Base-by-base conservation (phyloP, 257 asterid species). In the Echites panduratus region DNA sequence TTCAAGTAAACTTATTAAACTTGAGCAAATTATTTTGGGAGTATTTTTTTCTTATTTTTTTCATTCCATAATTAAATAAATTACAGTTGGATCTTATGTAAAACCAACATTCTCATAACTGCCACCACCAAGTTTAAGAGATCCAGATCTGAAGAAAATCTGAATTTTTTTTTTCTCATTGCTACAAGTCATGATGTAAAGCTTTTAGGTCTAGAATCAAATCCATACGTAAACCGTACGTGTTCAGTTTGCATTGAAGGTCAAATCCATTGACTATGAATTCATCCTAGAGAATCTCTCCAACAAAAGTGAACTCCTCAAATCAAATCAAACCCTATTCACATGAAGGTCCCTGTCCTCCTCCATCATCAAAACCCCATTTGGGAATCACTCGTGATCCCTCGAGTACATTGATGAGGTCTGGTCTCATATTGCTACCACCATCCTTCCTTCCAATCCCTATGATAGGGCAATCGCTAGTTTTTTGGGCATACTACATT, bases 321-420 rank as follows among this genome's bases (percentile, higher is more conserved):
- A n/a, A 67, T 87, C 16, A 80, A 84, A 72, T 64, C 70, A 54
- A 87, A 89, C 64, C 92, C 92, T 0, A 70, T 85, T 66, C 68
- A 79, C 83, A 84, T 84, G 85, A 87, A 86, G 82, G 43, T 85
- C 49, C 90, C 91, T 0, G 91, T 89, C 53, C 83, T 86, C 19
- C 45, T 89, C 68, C 87, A 84, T 70, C 84, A 68, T 10, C 85
- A 72, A 9, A 77, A 48, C 20, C 56, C 86, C 4, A 73, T 84
- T 3, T 79, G 83, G 71, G 93, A 87, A 75, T 86, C 93, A 13
- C 83, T 83, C 11, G 56, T 85, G 69, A 82, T 85, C n/a, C 45
- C 82, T 84, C 11, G 59, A 82, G 24, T 88, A 88, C 29, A 77
- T 81, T 2, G 88, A 77, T 32, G 86, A 86, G 50, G 69, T 62